Percentiles rank a stretch among this genome's conserved stretches.
Conservation (phyloP, 805 yeast species). For the Myxozyma vanderwaltii region DNA sequence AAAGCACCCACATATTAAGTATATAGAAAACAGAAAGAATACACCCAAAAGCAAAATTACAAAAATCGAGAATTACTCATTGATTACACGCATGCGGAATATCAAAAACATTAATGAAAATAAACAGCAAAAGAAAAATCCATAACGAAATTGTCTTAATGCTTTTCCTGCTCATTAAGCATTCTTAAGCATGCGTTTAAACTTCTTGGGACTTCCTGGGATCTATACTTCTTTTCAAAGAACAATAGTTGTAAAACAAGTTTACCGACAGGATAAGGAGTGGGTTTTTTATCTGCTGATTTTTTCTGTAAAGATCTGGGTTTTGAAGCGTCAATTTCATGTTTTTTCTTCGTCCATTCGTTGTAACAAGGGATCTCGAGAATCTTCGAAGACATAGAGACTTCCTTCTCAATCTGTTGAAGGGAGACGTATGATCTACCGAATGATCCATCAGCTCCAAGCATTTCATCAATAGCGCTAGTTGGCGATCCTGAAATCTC, state of each 20-base stretch:
- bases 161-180: constrained; percentile 10
- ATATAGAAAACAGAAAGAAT: no score
- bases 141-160: neutral
- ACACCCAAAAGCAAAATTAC: no score
- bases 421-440: constrained; percentile 74
- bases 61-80: no score
- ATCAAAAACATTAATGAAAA: neutral
- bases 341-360: constrained; percentile 64
- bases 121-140: neutral
- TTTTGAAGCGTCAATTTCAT: constrained; percentile 32
- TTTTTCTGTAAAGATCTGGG: constrained; percentile 35
- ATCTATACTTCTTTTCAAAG: constrained; percentile 60
- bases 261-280: constrained; percentile 66
- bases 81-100: no score
- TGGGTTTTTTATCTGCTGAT: constrained; percentile 44
- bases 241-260: constrained; percentile 68
- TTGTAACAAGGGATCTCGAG: constrained; percentile 68
- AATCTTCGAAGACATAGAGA: constrained; percentile 55
- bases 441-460: constrained; percentile 88
- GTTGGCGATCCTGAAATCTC: neutral
- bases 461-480: constrained; percentile 53
- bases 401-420: constrained; percentile 55
- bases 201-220: constrained; percentile 71
- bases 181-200: constrained; percentile 45
- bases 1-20: no score